Percentiles rank a stretch among this genome's conserved stretches.
Conservation (phyloP, 148 eudicot species). For the Vaccinium corymbosum region DNA sequence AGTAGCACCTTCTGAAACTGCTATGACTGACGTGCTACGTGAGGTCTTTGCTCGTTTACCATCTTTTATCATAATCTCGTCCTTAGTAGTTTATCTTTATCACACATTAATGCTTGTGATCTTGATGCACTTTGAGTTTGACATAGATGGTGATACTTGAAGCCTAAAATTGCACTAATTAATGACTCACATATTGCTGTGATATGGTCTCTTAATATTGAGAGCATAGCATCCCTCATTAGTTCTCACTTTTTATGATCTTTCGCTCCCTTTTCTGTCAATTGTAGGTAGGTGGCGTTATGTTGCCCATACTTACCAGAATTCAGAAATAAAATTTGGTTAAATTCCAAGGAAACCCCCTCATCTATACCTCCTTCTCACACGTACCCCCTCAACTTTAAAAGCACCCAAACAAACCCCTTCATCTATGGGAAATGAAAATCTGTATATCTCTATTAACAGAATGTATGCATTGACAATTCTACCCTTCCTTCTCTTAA, state of each 20-base stretch:
- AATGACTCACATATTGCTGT: neutral
- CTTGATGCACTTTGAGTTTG: neutral
- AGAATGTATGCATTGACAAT: no score
- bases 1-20: conserved; percentile 95
- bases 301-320: neutral
- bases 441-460: no score
- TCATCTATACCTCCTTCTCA: no score
- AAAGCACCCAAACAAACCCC: no score
- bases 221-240: neutral
- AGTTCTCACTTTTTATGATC: neutral
- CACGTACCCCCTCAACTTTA: no score
- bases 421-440: no score
- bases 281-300: neutral
- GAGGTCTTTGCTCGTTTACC: conserved; percentile 53
- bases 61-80: neutral
- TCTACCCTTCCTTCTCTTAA: no score
- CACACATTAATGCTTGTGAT: neutral
- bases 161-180: neutral
- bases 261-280: neutral
- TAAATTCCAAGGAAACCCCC: no score
- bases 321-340: no score
- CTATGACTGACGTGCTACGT: conserved; percentile 94
- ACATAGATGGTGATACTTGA: neutral
- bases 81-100: neutral
- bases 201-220: neutral